A percentile compares a stretch with the other conserved stretches of the same genome.
These are phyloP conservation scores for Xylaria grammica DNA, from an alignment of 495 filamentous ascomycete genomes.

Conservation along the genomic window DNA sequence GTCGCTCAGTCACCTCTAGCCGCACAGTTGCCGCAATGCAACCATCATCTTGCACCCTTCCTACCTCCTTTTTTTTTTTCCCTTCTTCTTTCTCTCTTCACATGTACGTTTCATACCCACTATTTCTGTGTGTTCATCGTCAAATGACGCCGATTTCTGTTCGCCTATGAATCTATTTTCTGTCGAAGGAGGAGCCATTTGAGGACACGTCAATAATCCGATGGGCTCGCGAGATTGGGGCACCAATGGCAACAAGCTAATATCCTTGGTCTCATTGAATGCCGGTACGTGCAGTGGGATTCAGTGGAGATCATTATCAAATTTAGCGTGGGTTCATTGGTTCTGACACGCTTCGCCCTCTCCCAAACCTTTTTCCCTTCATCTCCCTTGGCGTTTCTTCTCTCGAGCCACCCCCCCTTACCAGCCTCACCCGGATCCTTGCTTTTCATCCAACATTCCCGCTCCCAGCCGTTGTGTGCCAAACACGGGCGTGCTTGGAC, in stretches of 20 bases:
- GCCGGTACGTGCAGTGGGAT: constrained; percentile 29
- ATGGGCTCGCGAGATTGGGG: neutral
- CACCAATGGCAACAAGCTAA: no score
- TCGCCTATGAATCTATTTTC: neutral
- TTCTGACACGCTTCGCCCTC: constrained; percentile 11
- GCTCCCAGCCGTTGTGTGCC: constrained; percentile 19
- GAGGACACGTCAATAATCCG: constrained; percentile 17
- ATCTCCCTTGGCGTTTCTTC: constrained; percentile 7
- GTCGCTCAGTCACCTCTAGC: constrained; percentile 23
- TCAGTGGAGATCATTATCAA: constrained; percentile 13
- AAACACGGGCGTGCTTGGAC: neutral
- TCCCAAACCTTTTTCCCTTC: neutral
- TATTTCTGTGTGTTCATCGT: no score
- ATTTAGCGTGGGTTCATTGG: constrained; percentile 14
- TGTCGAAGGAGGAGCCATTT: constrained; percentile 6
- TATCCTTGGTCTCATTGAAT: constrained; percentile 34
- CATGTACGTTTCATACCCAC: neutral
- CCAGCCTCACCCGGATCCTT: constrained; percentile 21
- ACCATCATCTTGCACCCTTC: constrained; percentile 25
- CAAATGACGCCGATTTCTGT: no score
- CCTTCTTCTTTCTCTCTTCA: neutral
- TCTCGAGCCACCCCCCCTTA: constrained; percentile 16
- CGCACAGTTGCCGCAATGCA: constrained; percentile 33
- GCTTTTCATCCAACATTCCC: constrained; percentile 19
- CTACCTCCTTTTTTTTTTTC: constrained; percentile 10